Base-by-base conservation (phyloP, 2,329 filamentous ascomycete species). In the Arthrinium puccinioides region DNA sequence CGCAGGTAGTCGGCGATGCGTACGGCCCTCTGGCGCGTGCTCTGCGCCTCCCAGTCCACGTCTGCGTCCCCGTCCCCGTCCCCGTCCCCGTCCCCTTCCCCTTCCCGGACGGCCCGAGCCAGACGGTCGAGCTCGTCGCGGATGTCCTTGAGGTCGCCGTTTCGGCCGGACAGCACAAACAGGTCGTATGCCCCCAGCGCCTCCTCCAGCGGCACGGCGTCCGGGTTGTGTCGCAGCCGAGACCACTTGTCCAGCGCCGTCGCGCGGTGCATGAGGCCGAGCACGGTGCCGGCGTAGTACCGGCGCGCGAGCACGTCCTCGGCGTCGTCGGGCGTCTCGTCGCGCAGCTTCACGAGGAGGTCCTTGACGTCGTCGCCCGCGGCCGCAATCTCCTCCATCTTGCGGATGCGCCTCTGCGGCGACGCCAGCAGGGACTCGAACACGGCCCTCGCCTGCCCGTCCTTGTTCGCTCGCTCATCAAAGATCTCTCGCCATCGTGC, bases 361-460 rank as follows among this genome's bases (percentile, higher is more conserved):
- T 82, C 78, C 50, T 82, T 81, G 11, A 71, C 74, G 57, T 83
- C 77, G 43, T 75, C 76, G 1, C 76, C 77, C 44, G 67, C 60
- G 9, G 60, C 57, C 6, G 76, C 66, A 37, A 84, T 71, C 15
- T 62, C 57, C 38, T 74, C 66, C 45, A 79, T 73, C 44, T 72
- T 69, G 30, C 66, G 61, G 37, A 76, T 69, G 13, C 78, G 69
- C 27, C 66, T 61, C 11, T 67, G 66, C 50, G 80, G 75, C 2
- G 63, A 70, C 18, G 59, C 51, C 31, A 83, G 62, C 35, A 83
- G 67, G 28, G 60, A 60, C 40, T 79, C 59, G 42, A 84, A 60
- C 11, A 63, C 46, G 16, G 47, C 43, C 20, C 51, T 52, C 13
- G 62, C 63, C n/a, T 51, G 40, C 18, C 44, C 48, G 39, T 70